Percentiles rank a stretch among this genome's conserved stretches.
phyloP scores from a whole-genome alignment of 176 grass and related monocot species.

The Pontederia paniculata region DNA sequence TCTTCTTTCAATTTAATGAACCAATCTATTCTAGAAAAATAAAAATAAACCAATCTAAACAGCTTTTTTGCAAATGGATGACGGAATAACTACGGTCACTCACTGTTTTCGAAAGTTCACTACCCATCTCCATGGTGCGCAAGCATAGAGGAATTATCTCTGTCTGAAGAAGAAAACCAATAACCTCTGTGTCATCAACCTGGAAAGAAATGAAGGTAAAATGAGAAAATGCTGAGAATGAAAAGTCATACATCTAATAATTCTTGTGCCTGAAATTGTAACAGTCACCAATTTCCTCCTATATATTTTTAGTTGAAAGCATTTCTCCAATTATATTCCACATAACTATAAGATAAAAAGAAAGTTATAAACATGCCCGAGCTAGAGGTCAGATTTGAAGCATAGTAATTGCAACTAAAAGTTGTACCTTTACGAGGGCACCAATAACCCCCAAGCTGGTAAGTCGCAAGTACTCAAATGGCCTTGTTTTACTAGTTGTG shows the following conservation, averaged over 20 bases:
- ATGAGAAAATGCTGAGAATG: background rate
- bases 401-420: background rate
- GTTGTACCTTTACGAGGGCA: conserved; percentile 19
- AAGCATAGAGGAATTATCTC: conserved; percentile 24
- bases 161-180: conserved; percentile 15
- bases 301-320: no score
- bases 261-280: no score
- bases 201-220: background rate
- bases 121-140: conserved; percentile 19
- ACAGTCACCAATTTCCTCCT: no score
- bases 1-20: no score
- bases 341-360: background rate
- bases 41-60: background rate
- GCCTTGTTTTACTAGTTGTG: conserved; percentile 18
- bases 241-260: no score
- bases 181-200: conserved; percentile 19
- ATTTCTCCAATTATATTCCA: background rate
- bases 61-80: background rate
- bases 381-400: background rate
- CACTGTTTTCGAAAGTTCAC: conserved; percentile 19
- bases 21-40: no score
- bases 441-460: conserved; percentile 24
- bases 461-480: conserved; percentile 15
- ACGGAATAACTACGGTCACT: background rate
- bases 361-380: no score